Base-by-base conservation (phyloP, 305 asterid genomes). In the Solanum hybrid region DNA sequence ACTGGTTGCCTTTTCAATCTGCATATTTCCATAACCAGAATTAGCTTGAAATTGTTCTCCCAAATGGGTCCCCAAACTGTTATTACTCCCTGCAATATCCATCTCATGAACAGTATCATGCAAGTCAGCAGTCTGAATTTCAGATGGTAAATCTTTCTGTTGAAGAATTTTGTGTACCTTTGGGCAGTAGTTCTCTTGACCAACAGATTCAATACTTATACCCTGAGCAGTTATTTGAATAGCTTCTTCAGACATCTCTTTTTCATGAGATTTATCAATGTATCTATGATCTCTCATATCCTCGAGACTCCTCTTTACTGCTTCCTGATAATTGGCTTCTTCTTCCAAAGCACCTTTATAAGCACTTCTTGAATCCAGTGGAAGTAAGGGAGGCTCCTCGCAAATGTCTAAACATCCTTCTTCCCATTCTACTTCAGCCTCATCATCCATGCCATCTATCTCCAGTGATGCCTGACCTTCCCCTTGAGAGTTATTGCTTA, bases 281-380 rank as follows among this genome's bases (percentile, higher is more conserved):
- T 89, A 90, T 87, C 76, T 91, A 32, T 75, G 56, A 76, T 88
- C 94, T 86, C 45, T 82, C 60, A 87, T 69, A 90, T 94, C 98
- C 91, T 92, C 95, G 7, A 95, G 95, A 94, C 98, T 96, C 94
- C 96, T 93, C 91, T 92, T 93, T 78, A 96, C 91, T 88, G 98
- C 98, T 92, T 96, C 99, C 93, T 96, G 96, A 87, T 94, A 88
- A 90, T 93, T 93, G 35, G 96, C 96, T 89, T 94, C 98, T 92
- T 96, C 99, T 92, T 94, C 96, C 90, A 92, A 66, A 90, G 90
- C 88, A 91, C 98, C 98, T 92, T 94, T 95, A 38, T 96, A 89
- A 90, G 90, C 87, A 90, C 88, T 92, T 87, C 69, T 90, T 86
- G 78, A 91, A 89, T 91, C 94, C 85, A 88, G 91, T n/a, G 89